Evolutionary conservation across 495 filamentous ascomycete genomes (phyloP).

Genomic region (Aspergillus indologenus): DNA sequence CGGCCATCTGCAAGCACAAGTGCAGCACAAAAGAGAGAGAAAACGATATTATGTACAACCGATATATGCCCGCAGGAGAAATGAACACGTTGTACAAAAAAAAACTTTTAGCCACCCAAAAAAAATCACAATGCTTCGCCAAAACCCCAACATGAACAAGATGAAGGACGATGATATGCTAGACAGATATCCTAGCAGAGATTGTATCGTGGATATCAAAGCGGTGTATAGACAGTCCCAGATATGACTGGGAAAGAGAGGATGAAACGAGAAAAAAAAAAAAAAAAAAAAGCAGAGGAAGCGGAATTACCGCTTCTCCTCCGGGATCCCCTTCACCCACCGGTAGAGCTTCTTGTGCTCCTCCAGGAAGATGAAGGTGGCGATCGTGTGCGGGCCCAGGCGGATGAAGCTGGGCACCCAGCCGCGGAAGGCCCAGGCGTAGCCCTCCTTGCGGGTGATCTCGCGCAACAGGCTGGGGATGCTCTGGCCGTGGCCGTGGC

Average conservation of each 20-base stretch:
- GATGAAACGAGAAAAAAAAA: too few species aligned
- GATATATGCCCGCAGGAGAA: not conserved
- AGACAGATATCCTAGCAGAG: too few species aligned
- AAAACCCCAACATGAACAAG: slow-evolving; percentile 13
- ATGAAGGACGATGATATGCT: not conserved
- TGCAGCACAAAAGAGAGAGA: slow-evolving; percentile 7
- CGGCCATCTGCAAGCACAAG: slow-evolving; percentile 4
- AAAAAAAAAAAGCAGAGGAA: slow-evolving; percentile 23
- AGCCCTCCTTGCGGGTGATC: slow-evolving; percentile 73
- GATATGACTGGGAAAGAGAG: too few species aligned
- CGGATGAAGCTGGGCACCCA: slow-evolving; percentile 96
- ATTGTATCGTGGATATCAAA: not conserved
- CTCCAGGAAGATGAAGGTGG: slow-evolving; percentile 93
- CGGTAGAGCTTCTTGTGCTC: slow-evolving; percentile 61
- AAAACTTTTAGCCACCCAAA: slow-evolving; percentile 20
- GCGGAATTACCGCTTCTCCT: slow-evolving; percentile 9
- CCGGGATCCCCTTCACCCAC: slow-evolving; percentile 38
- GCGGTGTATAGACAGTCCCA: slow-evolving; percentile 21
- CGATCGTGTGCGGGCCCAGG: slow-evolving; percentile 89
- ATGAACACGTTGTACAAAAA: slow-evolving; percentile 21
- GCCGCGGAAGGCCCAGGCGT: slow-evolving; percentile 91
- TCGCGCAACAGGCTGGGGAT: slow-evolving; percentile 59
- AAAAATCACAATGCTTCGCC: slow-evolving; percentile 16
- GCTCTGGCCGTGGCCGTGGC: slow-evolving; percentile 51
- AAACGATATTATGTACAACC: slow-evolving; percentile 15